phyloP scores from a whole-genome alignment of 768 basidiomycete genomes.

The Tephrocybe sp. region DNA sequence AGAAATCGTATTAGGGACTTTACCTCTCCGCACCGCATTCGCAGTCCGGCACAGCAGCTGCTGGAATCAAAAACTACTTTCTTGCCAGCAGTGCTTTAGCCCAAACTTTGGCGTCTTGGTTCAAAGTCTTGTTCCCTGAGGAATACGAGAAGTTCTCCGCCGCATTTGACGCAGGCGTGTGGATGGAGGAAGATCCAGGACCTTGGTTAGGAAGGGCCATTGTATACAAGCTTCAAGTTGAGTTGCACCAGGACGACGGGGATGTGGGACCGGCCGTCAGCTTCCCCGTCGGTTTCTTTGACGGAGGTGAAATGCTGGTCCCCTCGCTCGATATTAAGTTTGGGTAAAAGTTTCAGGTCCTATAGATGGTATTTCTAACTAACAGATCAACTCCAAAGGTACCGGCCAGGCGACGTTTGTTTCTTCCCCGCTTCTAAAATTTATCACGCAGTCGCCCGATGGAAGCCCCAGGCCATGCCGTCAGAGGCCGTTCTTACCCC shows the following conservation, averaged over 20 bases:
- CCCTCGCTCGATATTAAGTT: not conserved
- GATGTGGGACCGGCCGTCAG: not conserved
- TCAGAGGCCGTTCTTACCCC: not conserved
- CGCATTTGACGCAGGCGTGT: slow-evolving; percentile 2
- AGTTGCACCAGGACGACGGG: not conserved
- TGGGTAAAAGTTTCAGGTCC: not conserved
- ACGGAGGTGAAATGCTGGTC: not conserved
- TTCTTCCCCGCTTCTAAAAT: not conserved
- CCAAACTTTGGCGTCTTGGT: too few relatives aligned
- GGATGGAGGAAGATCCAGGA: slow-evolving; percentile 3
- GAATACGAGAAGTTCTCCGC: not conserved
- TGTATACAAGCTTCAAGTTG: not conserved
- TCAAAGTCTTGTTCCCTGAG: not conserved
- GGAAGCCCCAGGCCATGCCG: not conserved
- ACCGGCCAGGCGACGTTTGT: not conserved
- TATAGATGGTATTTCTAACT: not conserved
- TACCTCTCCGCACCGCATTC: not conserved
- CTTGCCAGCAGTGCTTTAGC: not conserved
- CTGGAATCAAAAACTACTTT: not conserved
- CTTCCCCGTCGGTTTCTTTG: not conserved
- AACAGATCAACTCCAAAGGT: not conserved
- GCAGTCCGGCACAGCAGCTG: not conserved
- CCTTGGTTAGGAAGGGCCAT: slow-evolving; percentile 1
- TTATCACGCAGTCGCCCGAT: not conserved
- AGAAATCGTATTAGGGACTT: not conserved